Evolutionary conservation across 108 stramenopile species (phyloP), one percentile per base, ranked within the genome.

Genomic region (Cyclotella sp.): DNA sequence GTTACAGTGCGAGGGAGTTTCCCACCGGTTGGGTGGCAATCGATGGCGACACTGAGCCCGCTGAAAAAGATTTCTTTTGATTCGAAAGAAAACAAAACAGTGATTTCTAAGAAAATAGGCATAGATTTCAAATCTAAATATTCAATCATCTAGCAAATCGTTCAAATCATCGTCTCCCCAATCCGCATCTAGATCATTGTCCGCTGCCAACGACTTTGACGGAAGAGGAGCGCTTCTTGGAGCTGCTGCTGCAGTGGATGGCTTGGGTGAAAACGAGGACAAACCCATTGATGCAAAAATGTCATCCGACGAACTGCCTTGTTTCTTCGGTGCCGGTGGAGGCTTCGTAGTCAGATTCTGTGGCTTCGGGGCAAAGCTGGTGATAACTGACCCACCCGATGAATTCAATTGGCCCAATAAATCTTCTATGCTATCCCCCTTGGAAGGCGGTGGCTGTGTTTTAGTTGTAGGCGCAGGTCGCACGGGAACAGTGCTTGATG

Each of bases 21-120:
- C 92, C 92, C 22, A 72, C 68, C 53, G 88, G 92, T 7, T 93
- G 89, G 89, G 67, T 87, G 64, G 89, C 88, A 12, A 93, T 93
- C 53, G 92, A 93, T 76, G 79, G 68, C n/a, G 92, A 93, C 58
- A 66, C 28, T 29, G 72, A 72, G 62, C 88, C 89, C 19, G 55
- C 55, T 22, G 86, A 84, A 78, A 79, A 81, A 22, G 69, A 80
- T 47, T 90, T 90, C 59, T 90, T 84, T 51, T 80, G 60, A 68
- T 34, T 34, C 34, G 6, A 53, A 51, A 21, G 62, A 8, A 24
- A 42, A 42, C 40, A n/a, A 41, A 63, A 42, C 18, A 18, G 6
- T 1, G 26, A 59, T 59, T 24, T 22, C 14, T 24, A 24, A 59
- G 0, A 24, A 28, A 27, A 28, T 59, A 5, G 5, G 2, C 4